These are phyloP conservation scores for Cercospora canescens DNA, from an alignment of 2,329 filamentous ascomycete genomes.

Conservation along the genomic window DNA sequence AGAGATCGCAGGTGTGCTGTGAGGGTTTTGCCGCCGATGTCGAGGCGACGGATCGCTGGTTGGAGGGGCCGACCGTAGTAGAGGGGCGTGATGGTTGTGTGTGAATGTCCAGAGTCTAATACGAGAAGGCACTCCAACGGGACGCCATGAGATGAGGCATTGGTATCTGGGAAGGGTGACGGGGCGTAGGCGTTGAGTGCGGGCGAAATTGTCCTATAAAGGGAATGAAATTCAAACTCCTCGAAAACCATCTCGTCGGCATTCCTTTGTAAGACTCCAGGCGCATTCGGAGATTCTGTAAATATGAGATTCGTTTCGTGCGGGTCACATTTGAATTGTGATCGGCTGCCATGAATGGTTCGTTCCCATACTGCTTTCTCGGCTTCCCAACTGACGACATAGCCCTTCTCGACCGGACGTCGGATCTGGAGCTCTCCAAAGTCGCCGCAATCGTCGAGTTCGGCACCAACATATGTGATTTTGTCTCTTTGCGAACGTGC, in stretches of 20 bases:
- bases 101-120: slow-evolving; percentile 89
- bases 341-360: slow-evolving; percentile 68
- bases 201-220: slow-evolving; percentile 59
- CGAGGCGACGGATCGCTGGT: slow-evolving; percentile 76
- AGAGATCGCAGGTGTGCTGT: slow-evolving; percentile 91
- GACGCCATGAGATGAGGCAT: slow-evolving; percentile 27
- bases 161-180: slow-evolving; percentile 38
- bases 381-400: slow-evolving; percentile 93
- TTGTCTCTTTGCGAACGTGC: slow-evolving; percentile 74
- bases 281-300: slow-evolving; percentile 80
- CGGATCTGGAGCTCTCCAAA: slow-evolving; percentile 87
- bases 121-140: slow-evolving; percentile 65
- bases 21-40: slow-evolving; percentile 88
- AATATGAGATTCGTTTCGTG: slow-evolving; percentile 80
- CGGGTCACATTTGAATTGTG: slow-evolving; percentile 62
- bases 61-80: slow-evolving; percentile 80
- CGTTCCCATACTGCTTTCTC: slow-evolving; percentile 95
- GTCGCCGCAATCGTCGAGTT: slow-evolving; percentile 77
- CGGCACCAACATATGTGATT: slow-evolving; percentile 75
- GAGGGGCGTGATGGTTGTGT: slow-evolving; percentile 86
- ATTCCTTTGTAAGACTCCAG: slow-evolving; percentile 79
- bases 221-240: slow-evolving; percentile 89
- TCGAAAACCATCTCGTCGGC: slow-evolving; percentile 98
- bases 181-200: slow-evolving; percentile 33
- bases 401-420: slow-evolving; percentile 90